Evolutionary conservation across 2,329 filamentous ascomycete genomes (phyloP), one percentile per base, ranked within the genome.

Genomic region (Epichloe coenophiala): DNA sequence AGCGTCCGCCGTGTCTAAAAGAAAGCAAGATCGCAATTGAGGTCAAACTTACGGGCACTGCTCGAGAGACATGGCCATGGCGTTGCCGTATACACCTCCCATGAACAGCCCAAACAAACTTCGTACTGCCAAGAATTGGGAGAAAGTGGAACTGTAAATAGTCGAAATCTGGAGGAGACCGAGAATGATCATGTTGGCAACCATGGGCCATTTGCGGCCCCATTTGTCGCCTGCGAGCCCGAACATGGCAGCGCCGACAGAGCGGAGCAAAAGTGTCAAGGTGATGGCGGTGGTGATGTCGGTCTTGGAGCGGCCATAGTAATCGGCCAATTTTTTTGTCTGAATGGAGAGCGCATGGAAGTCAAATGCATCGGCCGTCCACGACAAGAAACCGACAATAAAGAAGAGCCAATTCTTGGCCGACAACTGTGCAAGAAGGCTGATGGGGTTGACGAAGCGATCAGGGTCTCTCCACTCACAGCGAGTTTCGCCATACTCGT

Each of bases 171-270:
- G 80, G 4, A 84, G 68, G 21, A 81, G 56, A 42, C 81, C 81
- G 3, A 87, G 72, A 23, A 88, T 68, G 52, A 89, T 71, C 80
- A 90, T 86, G 71, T 91, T 91, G 59, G 80, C 58, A 8, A 90
- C 82, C 83, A 90, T 87, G 43, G 86, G 86, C 82, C 84, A 88
- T 68, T 90, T 91, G 50, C 87, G 78, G 6, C 88, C 88, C 63
- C 80, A 93, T 56, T 81, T 81, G 66, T 94, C 88, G 56, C 85
- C 84, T 1, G 84, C 80, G 19, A 91, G 70, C 52, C 88, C 88
- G 56, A 94, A 93, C 61, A 78, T 61, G 19, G 83, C 82, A 4
- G 87, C 86, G 8, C 88, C 88, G 27, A 90, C 69, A 11, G 84
- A 87, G 36, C 86, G 77, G 43, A 90, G 74, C 33, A 91, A 75